Conservation (phyloP, 139 green algal genomes). For the Klebsormidium nitens region DNA sequence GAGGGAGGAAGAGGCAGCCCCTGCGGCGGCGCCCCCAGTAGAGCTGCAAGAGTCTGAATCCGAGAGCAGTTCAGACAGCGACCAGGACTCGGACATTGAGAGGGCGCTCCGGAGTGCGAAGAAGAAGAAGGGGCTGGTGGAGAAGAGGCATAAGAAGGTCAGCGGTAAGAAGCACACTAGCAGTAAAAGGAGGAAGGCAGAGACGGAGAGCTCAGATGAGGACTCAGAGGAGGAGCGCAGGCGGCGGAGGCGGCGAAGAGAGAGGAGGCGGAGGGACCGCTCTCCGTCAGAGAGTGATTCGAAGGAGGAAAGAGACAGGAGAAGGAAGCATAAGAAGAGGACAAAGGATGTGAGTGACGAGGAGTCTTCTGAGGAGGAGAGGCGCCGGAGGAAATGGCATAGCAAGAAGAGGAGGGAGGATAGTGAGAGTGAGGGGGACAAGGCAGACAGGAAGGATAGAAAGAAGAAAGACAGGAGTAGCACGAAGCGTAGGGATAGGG, state of each 20-base stretch:
- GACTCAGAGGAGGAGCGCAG: neutral
- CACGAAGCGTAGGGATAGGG: constrained; percentile 17
- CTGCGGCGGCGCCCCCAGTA: neutral
- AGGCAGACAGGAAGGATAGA: neutral
- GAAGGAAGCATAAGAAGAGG: constrained; percentile 9
- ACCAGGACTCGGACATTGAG: constrained; percentile 33
- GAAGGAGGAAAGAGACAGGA: too few species aligned
- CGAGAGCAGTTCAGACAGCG: constrained; percentile 19
- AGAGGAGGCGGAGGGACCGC: neutral
- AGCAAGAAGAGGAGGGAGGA: neutral
- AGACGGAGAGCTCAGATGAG: constrained; percentile 4
- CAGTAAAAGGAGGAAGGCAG: constrained; percentile 11
- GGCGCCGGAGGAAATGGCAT: neutral
- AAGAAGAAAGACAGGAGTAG: constrained; percentile 15
- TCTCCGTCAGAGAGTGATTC: too few species aligned
- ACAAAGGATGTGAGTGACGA: constrained; percentile 16
- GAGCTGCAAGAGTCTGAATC: constrained; percentile 2
- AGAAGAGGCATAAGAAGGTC: constrained; percentile 14
- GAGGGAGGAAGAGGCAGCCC: constrained; percentile 16
- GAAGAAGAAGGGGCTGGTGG: constrained; percentile 13
- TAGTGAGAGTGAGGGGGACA: neutral
- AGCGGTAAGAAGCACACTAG: constrained; percentile 11
- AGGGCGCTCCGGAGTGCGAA: neutral
- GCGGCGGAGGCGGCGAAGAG: neutral
- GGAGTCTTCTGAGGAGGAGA: neutral